phyloP scores from a whole-genome alignment of 805 yeast species.

The Metschnikowia lochheadii region DNA sequence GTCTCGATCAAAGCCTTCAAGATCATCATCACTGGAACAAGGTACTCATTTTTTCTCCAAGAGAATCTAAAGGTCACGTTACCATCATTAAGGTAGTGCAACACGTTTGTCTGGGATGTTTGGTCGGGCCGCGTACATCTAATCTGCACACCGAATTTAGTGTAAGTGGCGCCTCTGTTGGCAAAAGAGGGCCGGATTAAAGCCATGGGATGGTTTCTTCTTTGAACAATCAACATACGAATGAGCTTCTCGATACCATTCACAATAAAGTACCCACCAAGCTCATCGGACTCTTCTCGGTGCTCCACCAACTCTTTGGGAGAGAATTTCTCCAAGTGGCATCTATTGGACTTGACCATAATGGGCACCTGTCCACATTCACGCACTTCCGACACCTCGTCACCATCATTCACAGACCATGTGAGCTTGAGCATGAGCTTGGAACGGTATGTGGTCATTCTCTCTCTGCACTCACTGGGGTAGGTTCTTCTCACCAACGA shows the following conservation, averaged over 20 bases:
- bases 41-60: constrained; percentile 94
- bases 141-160: constrained; percentile 89
- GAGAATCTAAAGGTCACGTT: constrained; percentile 94
- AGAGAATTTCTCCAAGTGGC: constrained; percentile 80
- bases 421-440: constrained; percentile 71
- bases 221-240: constrained; percentile 96
- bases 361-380: constrained; percentile 90
- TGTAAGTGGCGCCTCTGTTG: constrained; percentile 88
- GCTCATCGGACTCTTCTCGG: constrained; percentile 90
- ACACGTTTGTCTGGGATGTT: constrained; percentile 95
- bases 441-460: constrained; percentile 78
- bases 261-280: constrained; percentile 94
- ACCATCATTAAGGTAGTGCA: constrained; percentile 93
- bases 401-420: constrained; percentile 88
- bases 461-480: constrained; percentile 84
- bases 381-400: constrained; percentile 72
- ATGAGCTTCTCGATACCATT: constrained; percentile 96
- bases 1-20: constrained; percentile 87
- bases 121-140: constrained; percentile 95
- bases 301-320: constrained; percentile 75
- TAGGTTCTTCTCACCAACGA: constrained; percentile 72
- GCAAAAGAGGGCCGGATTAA: constrained; percentile 90
- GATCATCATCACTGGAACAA: constrained; percentile 90
- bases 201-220: constrained; percentile 98
- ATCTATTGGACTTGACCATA: constrained; percentile 87